Evolutionary conservation across 768 basidiomycete genomes (phyloP), one percentile per base, ranked within the genome.

Genomic region (Cystobasidium ongulense): DNA sequence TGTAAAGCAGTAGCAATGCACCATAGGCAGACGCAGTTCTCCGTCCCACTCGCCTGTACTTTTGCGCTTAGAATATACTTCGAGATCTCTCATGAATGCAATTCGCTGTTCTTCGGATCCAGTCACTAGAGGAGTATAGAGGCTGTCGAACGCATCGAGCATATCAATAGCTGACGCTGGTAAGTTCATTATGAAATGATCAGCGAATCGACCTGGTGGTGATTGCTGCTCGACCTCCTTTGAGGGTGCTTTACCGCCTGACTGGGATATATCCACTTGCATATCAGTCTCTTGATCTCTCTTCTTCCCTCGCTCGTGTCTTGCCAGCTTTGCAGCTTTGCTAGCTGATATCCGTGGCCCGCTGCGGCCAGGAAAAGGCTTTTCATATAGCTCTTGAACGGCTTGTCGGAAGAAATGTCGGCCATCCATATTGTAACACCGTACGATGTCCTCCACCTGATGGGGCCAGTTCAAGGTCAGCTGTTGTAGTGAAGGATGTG

Each of bases 101-200:
- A 5, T 23, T 21, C 41, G 33, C 25, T 29, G 23, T 13, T 1
- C 25, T 23, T 74, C 52, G 8, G 75, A 38, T 27, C 50, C 75
- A 33, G 59, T 67, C 2, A 75, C 21, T 27, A 83, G 77, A 2
- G 83, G 79, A 3, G 82, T 79, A 61, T 91, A 84, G 73, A 90
- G 84, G 0, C 92, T 92, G 1, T 86, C 86, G 83, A 91, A 96
- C 0, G 91, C 90, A 78, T 90, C 90, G 64, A 99, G 84, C 82
- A 98, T 97, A 39, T 86, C 84, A 68, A 97, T 87, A 0, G 94
- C 96, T 29, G 89, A 88, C 77, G 91, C 92, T 1, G 96, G 96
- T 23, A 99, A 84, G 81, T 99, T 99, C 93, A 99, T 95, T n/a
- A 96, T 89, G 79, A 91, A 93, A 80, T 96, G 95, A 15, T 87